Conservation (phyloP, 2,329 filamentous ascomycete genomes). For the Mollisia scopiformis region DNA sequence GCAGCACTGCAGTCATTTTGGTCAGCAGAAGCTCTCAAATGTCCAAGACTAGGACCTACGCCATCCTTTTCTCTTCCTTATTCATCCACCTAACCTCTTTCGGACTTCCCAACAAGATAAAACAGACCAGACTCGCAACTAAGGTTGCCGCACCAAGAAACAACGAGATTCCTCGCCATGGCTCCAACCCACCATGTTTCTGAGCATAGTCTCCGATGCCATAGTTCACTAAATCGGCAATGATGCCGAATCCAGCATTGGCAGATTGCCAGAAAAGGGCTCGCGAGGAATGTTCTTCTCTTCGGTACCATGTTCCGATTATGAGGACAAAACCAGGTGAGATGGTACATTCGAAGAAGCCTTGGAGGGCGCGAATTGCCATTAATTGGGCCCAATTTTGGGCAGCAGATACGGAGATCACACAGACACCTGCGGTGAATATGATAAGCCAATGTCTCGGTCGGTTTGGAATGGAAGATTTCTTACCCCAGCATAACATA, state of each 20-base stretch:
- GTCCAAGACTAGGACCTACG: constrained; percentile 7
- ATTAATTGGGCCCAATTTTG: constrained; percentile 39
- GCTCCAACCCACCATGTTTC: constrained; percentile 21
- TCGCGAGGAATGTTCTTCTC: constrained; percentile 39
- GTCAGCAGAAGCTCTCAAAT: not conserved
- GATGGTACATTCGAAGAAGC: constrained; percentile 43
- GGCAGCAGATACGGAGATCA: constrained; percentile 22
- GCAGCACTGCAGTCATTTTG: constrained; percentile 13
- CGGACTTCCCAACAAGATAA: constrained; percentile 29
- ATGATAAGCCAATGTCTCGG: not conserved
- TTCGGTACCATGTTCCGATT: constrained; percentile 39
- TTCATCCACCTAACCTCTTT: constrained; percentile 31
- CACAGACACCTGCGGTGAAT: constrained; percentile 14
- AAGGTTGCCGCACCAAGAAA: constrained; percentile 28
- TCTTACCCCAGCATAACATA: constrained; percentile 34
- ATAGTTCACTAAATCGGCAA: constrained; percentile 26
- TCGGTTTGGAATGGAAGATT: not conserved
- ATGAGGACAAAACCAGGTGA: constrained; percentile 40
- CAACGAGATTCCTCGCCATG: constrained; percentile 26
- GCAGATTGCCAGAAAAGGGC: constrained; percentile 41
- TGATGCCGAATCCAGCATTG: constrained; percentile 38
- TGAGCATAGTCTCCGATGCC: constrained; percentile 23
- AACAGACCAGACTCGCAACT: constrained; percentile 22
- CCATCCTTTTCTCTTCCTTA: constrained; percentile 27
- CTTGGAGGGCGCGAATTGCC: constrained; percentile 39